Percentiles rank a stretch among this genome's conserved stretches.
These are phyloP conservation scores for Mercurialis annua DNA, from an alignment of 345 rosid genomes.

Conservation along the genomic window DNA sequence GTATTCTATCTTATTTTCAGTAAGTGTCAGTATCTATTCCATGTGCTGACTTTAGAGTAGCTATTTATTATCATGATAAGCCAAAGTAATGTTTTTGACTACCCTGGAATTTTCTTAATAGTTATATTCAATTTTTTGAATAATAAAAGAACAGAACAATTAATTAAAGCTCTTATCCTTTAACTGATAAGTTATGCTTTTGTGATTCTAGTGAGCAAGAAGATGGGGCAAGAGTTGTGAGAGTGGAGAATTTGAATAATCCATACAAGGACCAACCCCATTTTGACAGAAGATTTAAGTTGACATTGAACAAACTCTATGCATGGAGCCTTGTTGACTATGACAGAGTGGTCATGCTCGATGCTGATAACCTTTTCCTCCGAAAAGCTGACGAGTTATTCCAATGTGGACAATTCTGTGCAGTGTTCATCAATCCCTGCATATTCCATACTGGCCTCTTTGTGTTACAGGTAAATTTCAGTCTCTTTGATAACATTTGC, in stretches of 20 bases:
- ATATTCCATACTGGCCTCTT: conserved; percentile 98
- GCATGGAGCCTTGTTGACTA: conserved; percentile 85
- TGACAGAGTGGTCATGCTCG: conserved; percentile 88
- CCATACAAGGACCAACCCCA: conserved; percentile 65
- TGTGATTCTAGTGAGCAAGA: conserved; percentile 56
- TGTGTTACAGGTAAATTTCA: conserved; percentile 57
- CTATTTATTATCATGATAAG: background rate
- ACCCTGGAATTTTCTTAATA: background rate
- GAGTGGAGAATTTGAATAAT: conserved; percentile 82
- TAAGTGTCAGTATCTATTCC: background rate
- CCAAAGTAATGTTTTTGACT: background rate
- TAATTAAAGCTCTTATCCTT: background rate
- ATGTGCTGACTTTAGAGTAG: background rate
- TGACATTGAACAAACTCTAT: conserved; percentile 85
- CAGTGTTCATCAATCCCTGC: conserved; percentile 93
- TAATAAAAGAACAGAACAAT: background rate
- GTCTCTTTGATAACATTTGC: background rate
- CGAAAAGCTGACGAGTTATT: conserved; percentile 78
- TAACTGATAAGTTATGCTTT: conserved; percentile 11
- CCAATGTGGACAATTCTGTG: conserved; percentile 94
- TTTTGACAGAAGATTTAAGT: conserved; percentile 71
- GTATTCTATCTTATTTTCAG: background rate
- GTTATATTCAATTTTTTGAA: background rate
- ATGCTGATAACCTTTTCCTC: conserved; percentile 87
- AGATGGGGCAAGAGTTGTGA: conserved; percentile 81